Evolutionary conservation across 1,284 basidiomycete species (phyloP), one percentile per base, ranked within the genome.

Genomic region (Cystobasidiaceae sp.): DNA sequence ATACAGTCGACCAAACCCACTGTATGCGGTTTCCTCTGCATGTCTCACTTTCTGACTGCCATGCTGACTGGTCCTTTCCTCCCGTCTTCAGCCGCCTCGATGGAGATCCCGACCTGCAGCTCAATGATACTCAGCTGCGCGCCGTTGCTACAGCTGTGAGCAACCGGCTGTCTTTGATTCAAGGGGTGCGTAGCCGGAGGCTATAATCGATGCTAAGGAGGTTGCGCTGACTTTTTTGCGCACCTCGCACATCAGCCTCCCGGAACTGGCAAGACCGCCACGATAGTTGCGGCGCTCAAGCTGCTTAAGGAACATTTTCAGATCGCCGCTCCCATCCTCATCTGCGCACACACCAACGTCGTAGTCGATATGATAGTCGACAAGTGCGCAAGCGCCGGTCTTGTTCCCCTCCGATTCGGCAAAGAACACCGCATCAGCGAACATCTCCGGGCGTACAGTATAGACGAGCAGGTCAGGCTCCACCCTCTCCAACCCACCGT

Each of bases 331-430:
- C 91, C 91, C 0, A 81, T 96, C 48, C 82, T 96, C 15, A 86
- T 96, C 2, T 89, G 88, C 74, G 93, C 93, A 0, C 93, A 90
- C 74, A 97, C 93, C 39, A 94, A 97, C 71, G 89, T 86, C 25
- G 92, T 93, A 0, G 90, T 94, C n/a, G 92, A 97, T 75, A 91
- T 96, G 71, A 82, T 97, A 7, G 84, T 93, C 33, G 86, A 88
- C 72, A 87, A 88, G 0, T 80, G 90, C 25, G 81, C 81, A 66
- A 46, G 70, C 46, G 78, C 82, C 0, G 85, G 86, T 0, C 77
- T 94, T 51, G 85, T 85, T 59, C 87, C 90, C 0, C 78, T 94
- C 4, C 87, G 93, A 1, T 81, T 90, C 11, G 90, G 90, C 2
- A 84, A 81, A 37, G 80, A 80, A 1, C 83, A 82, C n/a, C 82